Evolutionary conservation across 805 yeast genomes (phyloP), one percentile per base, ranked within the genome.

Genomic region (Starmerella lactis-condensi): DNA sequence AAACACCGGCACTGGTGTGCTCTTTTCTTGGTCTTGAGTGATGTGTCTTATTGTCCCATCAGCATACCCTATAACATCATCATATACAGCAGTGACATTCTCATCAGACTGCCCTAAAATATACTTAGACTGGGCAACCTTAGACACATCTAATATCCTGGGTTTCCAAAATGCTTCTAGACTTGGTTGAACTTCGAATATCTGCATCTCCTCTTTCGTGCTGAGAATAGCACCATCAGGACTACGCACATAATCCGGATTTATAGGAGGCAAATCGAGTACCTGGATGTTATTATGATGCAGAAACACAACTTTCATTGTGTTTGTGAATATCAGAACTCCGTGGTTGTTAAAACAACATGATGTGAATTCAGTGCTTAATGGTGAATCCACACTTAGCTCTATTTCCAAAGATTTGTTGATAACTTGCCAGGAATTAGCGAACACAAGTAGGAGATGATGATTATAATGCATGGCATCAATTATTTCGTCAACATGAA

Each of bases 201-300:
- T 16, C n/a, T 30, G n/a, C 2, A 21, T 13, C 12, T 33, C 26
- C 8, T 17, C 14, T 15, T 19, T 14, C 17, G 32, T 24, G 19
- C 17, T 32, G 36, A 4, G 26, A 12, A 3, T 10, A 11, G 18
- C 10, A 14, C 32, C 32, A 12, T 31, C 32, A 10, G 10, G 10
- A 12, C 10, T 28, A 10, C 9, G 12, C 6, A 8, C 11, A 5
- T 16, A 19, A 15, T 10, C 14, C 6, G n/a, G 7, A 9, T 8
- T 9, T 11, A 19, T 21, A 5, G 24, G 9, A 5, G 29, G 29
- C 6, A 15, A 6, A 7, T 15, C 10, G 14, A 39, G 13, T 8
- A 38, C 26, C 24, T 39, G 43, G 12, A 39, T 32, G 14, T 39
- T 39, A 28, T 29, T 30, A n/a, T 24, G 31, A 2, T 24, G 21